phyloP scores from a whole-genome alignment of 805 yeast species.

The Kockiozyma suomiensis region DNA sequence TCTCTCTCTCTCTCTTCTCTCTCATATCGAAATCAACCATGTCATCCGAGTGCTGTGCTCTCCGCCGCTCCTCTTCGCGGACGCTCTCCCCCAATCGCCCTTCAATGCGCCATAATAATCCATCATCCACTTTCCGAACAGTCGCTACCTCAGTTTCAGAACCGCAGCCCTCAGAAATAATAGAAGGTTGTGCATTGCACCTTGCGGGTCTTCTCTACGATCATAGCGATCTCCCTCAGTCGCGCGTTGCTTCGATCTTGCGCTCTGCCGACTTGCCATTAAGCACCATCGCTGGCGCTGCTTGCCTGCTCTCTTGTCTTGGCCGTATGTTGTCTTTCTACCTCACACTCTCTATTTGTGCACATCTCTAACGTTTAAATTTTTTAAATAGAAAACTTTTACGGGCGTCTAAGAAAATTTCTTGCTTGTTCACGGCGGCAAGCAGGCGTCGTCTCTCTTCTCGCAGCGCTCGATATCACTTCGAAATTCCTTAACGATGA shows the following conservation, averaged over 20 bases:
- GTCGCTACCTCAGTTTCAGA: neutral
- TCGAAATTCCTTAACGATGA: slow-evolving; percentile 14
- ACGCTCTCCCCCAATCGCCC: slow-evolving; percentile 6
- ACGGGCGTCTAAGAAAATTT: neutral
- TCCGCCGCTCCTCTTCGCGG: slow-evolving; percentile 17
- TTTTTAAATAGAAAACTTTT: neutral
- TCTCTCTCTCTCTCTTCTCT: neutral
- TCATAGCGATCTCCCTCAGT: neutral
- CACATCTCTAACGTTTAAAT: neutral
- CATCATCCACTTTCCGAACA: neutral
- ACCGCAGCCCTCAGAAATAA: neutral
- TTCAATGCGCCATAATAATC: neutral
- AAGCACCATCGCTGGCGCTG: slow-evolving; percentile 10
- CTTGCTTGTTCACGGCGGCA: slow-evolving; percentile 1
- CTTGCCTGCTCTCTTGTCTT: slow-evolving; percentile 5
- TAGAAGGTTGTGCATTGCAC: slow-evolving; percentile 15
- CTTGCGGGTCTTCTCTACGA: slow-evolving; percentile 7
- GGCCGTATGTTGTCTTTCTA: neutral
- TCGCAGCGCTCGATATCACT: slow-evolving; percentile 10
- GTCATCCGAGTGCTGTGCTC: slow-evolving; percentile 9
- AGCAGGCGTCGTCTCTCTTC: neutral
- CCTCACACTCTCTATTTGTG: neutral
- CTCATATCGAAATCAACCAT: neutral
- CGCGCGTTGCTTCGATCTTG: neutral
- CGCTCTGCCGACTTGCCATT: neutral